Evolutionary conservation across 768 basidiomycete genomes (phyloP).

Genomic region (Boletus sp.): DNA sequence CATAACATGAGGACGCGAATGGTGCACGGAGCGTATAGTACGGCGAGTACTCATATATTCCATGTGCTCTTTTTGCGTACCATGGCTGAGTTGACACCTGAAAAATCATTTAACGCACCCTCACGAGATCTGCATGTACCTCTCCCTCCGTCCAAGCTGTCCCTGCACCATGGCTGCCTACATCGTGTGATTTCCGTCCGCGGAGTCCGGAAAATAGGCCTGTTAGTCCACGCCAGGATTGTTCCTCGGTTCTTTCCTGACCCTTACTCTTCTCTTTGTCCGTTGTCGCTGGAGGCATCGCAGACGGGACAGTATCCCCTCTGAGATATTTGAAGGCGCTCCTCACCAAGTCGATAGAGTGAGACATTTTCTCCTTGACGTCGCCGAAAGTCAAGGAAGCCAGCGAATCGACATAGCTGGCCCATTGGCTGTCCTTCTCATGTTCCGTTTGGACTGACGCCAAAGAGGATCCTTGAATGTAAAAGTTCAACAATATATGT

Average conservation of each 20-base stretch:
- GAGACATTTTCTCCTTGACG: constrained; percentile 39
- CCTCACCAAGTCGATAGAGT: constrained; percentile 48
- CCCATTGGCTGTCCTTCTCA: constrained; percentile 11
- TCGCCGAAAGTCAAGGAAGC: constrained; percentile 58
- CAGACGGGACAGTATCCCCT: constrained; percentile 51
- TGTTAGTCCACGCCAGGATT: constrained; percentile 51
- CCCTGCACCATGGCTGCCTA: constrained; percentile 36
- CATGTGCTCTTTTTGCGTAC: neutral
- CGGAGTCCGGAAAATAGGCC: constrained; percentile 68
- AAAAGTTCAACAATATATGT: constrained; percentile 84
- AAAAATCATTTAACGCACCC: constrained; percentile 43
- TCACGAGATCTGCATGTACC: constrained; percentile 74
- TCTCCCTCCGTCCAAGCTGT: constrained; percentile 68
- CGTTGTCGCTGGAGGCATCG: constrained; percentile 27
- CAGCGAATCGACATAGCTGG: constrained; percentile 44
- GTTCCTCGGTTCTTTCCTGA: constrained; percentile 29
- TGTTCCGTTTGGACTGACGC: constrained; percentile 30
- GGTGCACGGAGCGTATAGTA: neutral
- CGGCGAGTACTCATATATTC: neutral
- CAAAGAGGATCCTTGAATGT: constrained; percentile 56
- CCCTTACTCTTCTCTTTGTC: constrained; percentile 29
- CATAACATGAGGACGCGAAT: neutral
- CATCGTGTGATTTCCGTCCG: constrained; percentile 35
- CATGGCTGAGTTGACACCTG: neutral
- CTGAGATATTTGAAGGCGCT: constrained; percentile 69